Evolutionary conservation across 306 rosid species (phyloP), one percentile per base, ranked within the genome.

Genomic region (Malus asiatica): DNA sequence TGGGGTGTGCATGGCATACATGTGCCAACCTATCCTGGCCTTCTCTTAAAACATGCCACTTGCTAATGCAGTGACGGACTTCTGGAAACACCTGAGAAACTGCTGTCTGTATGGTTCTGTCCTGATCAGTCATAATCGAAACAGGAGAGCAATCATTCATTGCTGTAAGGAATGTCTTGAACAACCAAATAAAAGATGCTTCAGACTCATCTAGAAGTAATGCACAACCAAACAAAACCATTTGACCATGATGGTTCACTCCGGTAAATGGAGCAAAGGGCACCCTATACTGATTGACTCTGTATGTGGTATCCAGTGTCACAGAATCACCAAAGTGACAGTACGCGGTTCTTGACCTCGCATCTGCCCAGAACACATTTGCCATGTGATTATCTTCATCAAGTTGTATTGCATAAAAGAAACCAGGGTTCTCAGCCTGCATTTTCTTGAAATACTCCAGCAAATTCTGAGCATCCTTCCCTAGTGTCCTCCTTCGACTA

Each of bases 351-450:
- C 97, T 84, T 80, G 98, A 91, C 82, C 97, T 93, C 29, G 92
- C 89, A 88, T 93, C 98, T 8, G 97, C 89, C 97, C 97, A 93
- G 60, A 93, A 93, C 65, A 84, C 96, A 51, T 91, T 93, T 78
- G 88, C 86, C 96, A 93, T 89, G 30, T 75, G 88, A 82, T 87
- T 89, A 66, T 93, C 92, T 75, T 93, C 97, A 78, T 91, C 98
- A 84, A 93, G 91, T 83, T 93, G 97, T 74, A 91, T 88, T 40
- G 96, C 98, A 82, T 93, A 93, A 78, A 93, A 89, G 86, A 93
- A 93, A 75, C 97, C 97, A 67, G 97, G 97, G 79, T 93, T 91
- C 87, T 83, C 97, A 42, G 93, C 96, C 84, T 93, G 98, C 96
- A 93, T 88, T 87, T 91, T 93, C 89, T 89, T 93, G 68, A 91